Evolutionary conservation across 2,329 filamentous ascomycete genomes (phyloP).

Genomic region (Aspergillus udagawae): DNA sequence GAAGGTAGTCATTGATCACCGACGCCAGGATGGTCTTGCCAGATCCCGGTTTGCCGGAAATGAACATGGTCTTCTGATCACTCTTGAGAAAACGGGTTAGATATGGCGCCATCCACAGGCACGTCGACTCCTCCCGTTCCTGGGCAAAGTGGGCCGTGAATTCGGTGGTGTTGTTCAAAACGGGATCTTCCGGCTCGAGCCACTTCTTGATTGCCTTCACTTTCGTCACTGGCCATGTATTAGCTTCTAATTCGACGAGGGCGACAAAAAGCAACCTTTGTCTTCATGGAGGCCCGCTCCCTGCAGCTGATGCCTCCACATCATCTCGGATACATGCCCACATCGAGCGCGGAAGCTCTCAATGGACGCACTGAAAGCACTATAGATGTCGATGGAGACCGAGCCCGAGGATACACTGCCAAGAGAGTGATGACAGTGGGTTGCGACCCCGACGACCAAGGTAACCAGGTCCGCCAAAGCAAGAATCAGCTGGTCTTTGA

Average conservation of each 20-base stretch:
- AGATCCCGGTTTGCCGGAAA: constrained; percentile 40
- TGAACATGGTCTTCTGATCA: constrained; percentile 40
- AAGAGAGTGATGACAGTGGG: constrained; percentile 34
- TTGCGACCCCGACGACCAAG: constrained; percentile 28
- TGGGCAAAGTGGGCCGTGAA: constrained; percentile 40
- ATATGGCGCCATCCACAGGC: constrained; percentile 51
- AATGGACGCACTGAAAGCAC: constrained; percentile 34
- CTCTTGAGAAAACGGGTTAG: constrained; percentile 48
- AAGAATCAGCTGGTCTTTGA: constrained; percentile 44
- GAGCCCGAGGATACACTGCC: constrained; percentile 18
- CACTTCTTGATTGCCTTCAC: constrained; percentile 33
- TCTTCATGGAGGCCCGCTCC: constrained; percentile 29
- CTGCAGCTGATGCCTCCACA: constrained; percentile 39
- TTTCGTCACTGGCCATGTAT: constrained; percentile 19
- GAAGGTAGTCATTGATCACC: constrained; percentile 38
- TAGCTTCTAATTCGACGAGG: not conserved
- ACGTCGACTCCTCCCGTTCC: constrained; percentile 49
- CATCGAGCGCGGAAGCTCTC: constrained; percentile 33
- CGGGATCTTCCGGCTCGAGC: constrained; percentile 45
- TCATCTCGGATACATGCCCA: constrained; percentile 32
- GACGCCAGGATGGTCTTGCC: constrained; percentile 39
- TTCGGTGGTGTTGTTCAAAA: constrained; percentile 42
- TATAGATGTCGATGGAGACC: constrained; percentile 36
- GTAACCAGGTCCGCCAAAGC: constrained; percentile 36
- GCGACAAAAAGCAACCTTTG: constrained; percentile 16